phyloP scores from a whole-genome alignment of 805 yeast genomes.

The Myxozyma lipomycoides region DNA sequence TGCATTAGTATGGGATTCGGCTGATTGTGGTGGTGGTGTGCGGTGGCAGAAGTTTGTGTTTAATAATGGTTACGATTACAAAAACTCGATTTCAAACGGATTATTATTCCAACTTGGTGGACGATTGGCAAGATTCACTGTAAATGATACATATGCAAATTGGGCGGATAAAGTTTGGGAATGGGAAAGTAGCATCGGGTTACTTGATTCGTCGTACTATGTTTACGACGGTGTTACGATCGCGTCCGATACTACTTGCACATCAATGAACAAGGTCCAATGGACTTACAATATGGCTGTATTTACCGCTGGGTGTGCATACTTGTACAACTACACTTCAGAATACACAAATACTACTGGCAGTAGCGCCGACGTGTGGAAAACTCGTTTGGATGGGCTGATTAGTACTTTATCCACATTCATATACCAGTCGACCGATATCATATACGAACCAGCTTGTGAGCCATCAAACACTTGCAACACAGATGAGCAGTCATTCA shows the following conservation, averaged over 20 bases:
- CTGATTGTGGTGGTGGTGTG: conserved; percentile 66
- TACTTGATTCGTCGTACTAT: conserved; percentile 38
- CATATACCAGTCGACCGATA: conserved; percentile 44
- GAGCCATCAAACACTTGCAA: conserved; percentile 56
- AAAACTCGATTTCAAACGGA: conserved; percentile 85
- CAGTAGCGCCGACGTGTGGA: conserved; percentile 44
- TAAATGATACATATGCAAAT: conserved; percentile 65
- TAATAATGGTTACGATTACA: conserved; percentile 84
- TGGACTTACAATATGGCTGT: conserved; percentile 78
- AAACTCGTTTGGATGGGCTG: conserved; percentile 48
- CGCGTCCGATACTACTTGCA: conserved; percentile 41
- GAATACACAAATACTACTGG: conserved; percentile 37
- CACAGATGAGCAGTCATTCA: conserved; percentile 71
- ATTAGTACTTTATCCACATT: conserved; percentile 46
- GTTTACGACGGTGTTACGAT: conserved; percentile 74
- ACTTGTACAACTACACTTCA: conserved; percentile 57
- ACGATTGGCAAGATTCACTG: conserved; percentile 73
- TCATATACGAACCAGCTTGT: conserved; percentile 72
- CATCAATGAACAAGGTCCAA: conserved; percentile 49
- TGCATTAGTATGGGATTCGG: conserved; percentile 72
- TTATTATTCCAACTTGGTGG: conserved; percentile 77
- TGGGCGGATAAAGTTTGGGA: conserved; percentile 70
- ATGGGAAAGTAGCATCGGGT: conserved; percentile 57
- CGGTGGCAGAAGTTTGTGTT: conserved; percentile 90
- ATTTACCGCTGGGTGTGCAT: conserved; percentile 65